These are phyloP conservation scores for Diaporthe sp. DNA, from an alignment of 2,329 filamentous ascomycete genomes.

Conservation along the genomic window DNA sequence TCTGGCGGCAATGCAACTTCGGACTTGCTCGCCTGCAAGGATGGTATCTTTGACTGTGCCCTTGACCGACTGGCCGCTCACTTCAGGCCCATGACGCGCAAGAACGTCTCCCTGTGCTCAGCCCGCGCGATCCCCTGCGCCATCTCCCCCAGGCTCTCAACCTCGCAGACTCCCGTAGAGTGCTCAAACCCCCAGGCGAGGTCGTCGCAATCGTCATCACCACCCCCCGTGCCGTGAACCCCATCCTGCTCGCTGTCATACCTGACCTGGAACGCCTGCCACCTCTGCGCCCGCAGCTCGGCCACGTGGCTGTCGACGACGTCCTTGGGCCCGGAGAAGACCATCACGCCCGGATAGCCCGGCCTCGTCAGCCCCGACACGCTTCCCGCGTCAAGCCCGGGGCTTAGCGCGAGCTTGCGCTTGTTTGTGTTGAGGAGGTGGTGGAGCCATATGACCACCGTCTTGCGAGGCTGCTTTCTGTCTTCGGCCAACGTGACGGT, in stretches of 20 bases:
- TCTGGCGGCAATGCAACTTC: not conserved
- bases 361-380: conserved; percentile 17
- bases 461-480: not conserved
- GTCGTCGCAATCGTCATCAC: not conserved
- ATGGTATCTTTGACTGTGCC: not conserved
- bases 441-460: conserved; percentile 13
- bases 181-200: not conserved
- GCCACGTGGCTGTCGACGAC: conserved; percentile 10
- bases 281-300: conserved; percentile 11
- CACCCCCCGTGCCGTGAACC: not conserved
- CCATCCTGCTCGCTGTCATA: conserved; percentile 8
- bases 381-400: not conserved
- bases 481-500: not conserved
- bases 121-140: not conserved
- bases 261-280: conserved; percentile 27
- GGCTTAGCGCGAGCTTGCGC: conserved; percentile 16
- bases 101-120: conserved; percentile 9
- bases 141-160: conserved; percentile 13
- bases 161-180: not conserved
- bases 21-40: not conserved
- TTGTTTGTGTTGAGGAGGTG: conserved; percentile 24
- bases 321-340: conserved; percentile 8
- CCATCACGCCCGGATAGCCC: not conserved
- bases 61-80: not conserved
- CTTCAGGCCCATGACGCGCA: conserved; percentile 19